Evolutionary conservation across 495 filamentous ascomycete genomes (phyloP), one percentile per base, ranked within the genome.

Genomic region (Penicillium angulare): DNA sequence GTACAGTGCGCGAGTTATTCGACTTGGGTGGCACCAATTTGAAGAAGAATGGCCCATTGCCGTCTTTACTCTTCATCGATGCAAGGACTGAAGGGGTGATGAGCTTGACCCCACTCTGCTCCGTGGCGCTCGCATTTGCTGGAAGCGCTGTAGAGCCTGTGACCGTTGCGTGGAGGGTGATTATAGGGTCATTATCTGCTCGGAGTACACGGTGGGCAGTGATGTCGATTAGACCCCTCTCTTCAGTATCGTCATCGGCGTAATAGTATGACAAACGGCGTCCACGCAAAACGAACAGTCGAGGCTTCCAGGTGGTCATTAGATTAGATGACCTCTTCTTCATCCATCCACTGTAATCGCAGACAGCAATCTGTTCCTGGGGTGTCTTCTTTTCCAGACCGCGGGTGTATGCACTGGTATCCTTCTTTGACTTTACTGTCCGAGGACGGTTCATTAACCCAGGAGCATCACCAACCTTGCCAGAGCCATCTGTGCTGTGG

Each of bases 271-370:
- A 90, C 17, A 99, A 80, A 12, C 95, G 84, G 53, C 90, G 81
- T 36, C 95, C 95, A 46, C 90, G 88, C 26, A 99, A 77, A 17
- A 97, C 87, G 61, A 99, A 99, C 26, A 97, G 80, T 7, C 95
- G 85, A 33, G 89, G 84, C 63, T 97, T 97, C 95, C 95, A 99
- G 1, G 90, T 96, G 3, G 89, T 87, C 87, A 97, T 95, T 42
- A 97, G 74, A 55, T 93, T 93, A 2, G 89, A 90, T 40, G 89
- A 95, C 60, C 91, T 86, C 79, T 99, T 99, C 76, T 96, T 97
- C 95, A 99, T 99, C 95, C 95, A 99, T 20, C 95, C 95, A 55
- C 85, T 90, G 61, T 92, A 99, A 59, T 99, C 93, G 39, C 90
- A 92, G 47, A 83, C 85, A 44, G 80, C 72, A 69, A 96, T 92